Evolutionary conservation across 2,329 filamentous ascomycete genomes (phyloP).

Genomic region (Neonectria hederae): DNA sequence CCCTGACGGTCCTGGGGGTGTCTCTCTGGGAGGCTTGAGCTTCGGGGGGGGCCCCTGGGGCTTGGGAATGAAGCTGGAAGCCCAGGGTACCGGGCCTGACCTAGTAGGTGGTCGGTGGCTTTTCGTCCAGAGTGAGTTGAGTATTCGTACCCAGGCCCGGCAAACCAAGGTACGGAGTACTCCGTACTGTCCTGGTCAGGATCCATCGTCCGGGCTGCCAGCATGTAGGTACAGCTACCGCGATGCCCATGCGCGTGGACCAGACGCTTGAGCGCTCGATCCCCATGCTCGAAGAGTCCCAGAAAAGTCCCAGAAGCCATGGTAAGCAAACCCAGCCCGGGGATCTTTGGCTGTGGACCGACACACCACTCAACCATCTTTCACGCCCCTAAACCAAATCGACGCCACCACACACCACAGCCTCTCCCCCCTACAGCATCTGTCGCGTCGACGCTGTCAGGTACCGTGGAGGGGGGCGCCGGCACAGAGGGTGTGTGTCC

Average conservation of each 20-base stretch:
- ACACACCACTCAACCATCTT: neutral
- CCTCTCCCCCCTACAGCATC: neutral
- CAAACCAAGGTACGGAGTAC: neutral
- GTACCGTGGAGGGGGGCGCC: neutral
- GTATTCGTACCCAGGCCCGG: slow-evolving; percentile 16
- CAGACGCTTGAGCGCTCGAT: neutral
- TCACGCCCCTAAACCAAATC: neutral
- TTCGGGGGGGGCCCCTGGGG: slow-evolving; percentile 12
- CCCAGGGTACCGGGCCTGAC: slow-evolving; percentile 32
- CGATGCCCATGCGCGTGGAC: neutral
- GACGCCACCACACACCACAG: too few species aligned
- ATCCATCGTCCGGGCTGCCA: too few species aligned
- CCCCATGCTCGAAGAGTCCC: neutral
- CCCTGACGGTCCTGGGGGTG: slow-evolving; percentile 10
- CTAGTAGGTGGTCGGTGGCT: slow-evolving; percentile 32
- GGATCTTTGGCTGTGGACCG: slow-evolving; percentile 15
- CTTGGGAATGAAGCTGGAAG: slow-evolving; percentile 28
- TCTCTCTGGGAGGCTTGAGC: slow-evolving; percentile 1
- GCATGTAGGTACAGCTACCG: neutral
- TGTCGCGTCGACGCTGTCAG: neutral
- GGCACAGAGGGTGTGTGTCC: neutral
- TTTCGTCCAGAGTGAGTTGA: neutral
- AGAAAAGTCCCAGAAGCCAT: neutral
- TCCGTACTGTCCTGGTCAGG: neutral
- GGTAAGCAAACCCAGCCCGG: slow-evolving; percentile 12